These are phyloP conservation scores for Chlorella vulgaris DNA, from an alignment of 139 green algal species.

Conservation along the genomic window DNA sequence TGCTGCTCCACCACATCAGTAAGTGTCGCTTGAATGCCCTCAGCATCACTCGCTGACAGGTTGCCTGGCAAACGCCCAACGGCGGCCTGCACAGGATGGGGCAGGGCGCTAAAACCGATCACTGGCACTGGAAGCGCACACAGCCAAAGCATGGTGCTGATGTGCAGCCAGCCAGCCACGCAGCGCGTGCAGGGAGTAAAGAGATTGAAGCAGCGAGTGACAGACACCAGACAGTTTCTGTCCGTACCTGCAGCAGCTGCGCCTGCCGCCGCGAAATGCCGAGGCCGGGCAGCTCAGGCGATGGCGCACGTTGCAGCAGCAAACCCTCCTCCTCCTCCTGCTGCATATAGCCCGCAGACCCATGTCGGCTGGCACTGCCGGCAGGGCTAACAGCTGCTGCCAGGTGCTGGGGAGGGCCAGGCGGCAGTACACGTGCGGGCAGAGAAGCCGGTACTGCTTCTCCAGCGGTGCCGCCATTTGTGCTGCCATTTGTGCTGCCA, in stretches of 20 bases:
- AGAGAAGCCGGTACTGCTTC: too few relatives aligned
- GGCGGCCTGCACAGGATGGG: not conserved
- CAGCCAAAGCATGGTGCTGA: too few relatives aligned
- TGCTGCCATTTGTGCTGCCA: too few relatives aligned
- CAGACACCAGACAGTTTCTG: too few relatives aligned
- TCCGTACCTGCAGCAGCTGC: conserved; percentile 9
- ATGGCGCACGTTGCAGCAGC: not conserved
- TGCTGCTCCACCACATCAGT: not conserved
- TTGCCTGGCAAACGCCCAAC: conserved; percentile 27
- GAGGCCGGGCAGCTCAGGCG: conserved; percentile 1
- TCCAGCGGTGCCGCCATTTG: not conserved
- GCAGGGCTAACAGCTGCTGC: too few relatives aligned
- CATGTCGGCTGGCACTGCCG: not conserved
- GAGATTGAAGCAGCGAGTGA: too few relatives aligned
- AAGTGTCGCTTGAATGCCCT: conserved; percentile 3
- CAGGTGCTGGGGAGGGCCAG: too few relatives aligned
- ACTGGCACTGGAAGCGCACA: too few relatives aligned
- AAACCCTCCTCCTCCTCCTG: not conserved
- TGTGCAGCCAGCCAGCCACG: too few relatives aligned
- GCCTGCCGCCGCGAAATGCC: conserved; percentile 13
- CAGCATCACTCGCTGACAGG: not conserved
- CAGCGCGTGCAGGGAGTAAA: too few relatives aligned
- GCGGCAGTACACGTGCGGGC: too few relatives aligned
- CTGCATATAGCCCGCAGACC: not conserved
- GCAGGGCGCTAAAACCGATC: too few relatives aligned